Evolutionary conservation across 2,329 filamentous ascomycete genomes (phyloP), one percentile per base, ranked within the genome.

Genomic region (Paraphoma sp.): DNA sequence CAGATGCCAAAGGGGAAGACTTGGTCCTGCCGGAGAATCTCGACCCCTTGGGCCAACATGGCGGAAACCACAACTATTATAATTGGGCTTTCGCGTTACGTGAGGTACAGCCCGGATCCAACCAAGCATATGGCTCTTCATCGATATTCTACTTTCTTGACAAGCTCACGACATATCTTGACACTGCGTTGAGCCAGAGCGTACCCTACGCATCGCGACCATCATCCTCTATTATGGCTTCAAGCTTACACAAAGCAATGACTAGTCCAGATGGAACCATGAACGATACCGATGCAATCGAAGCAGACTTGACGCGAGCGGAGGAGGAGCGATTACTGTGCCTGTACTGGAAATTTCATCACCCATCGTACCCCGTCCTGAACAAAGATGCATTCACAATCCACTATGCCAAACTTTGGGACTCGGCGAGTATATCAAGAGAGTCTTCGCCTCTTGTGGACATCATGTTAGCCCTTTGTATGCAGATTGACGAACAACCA

Each of bases 361-460:
- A 84, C 51, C 71, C 69, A 3, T 65, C 77, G 0, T 74, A 74
- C 45, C 78, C 78, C 1, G 76, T 84, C 4, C 54, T 84, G 3
- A 76, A 82, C 17, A 79, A 82, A 56, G 56, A 63, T 3, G 78
- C 80, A 33, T 83, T 84, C 54, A 76, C 72, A 47, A 71, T 71
- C 8, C 75, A 82, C 52, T 81, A 82, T 54, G 67, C 74, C 6
- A 63, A 59, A 10, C 45, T 69, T 14, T 69, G 66, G 69, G 51
- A 58, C 2, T 56, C 61, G 9, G 60, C 57, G 6, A 54, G 54
- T 30, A 59, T 56, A 3, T 44, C 54, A 6, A 74, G 83, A 6
- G 78, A 77, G 51, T 73, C 78, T 2, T 85, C 82, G 2, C 77
- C 83, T 1, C 72, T 85, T 0, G 80, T 83, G 1, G 83, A 85